Percentiles rank a stretch among this genome's conserved stretches.
phyloP scores from a whole-genome alignment of 116 monocot genomes.

The Phalaenopsis hybrid region DNA sequence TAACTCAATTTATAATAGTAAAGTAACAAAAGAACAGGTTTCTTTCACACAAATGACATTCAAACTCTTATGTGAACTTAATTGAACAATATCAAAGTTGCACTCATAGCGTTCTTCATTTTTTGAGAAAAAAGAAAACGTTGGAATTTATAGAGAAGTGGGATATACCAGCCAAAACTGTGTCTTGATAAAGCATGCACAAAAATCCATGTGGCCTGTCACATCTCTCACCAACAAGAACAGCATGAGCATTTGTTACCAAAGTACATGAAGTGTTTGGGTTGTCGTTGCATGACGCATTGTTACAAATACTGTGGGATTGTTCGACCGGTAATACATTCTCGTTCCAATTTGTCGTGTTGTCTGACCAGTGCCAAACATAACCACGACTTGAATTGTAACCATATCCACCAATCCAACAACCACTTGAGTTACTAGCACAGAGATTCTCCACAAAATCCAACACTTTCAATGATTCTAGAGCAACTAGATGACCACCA shows the following conservation, averaged over 20 bases:
- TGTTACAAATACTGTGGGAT: conserved; percentile 33
- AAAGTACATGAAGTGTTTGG: conserved; percentile 48
- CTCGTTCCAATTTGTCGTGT: conserved; percentile 52
- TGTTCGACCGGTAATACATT: conserved; percentile 43
- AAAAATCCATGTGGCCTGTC: conserved; percentile 40
- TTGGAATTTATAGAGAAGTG: background rate
- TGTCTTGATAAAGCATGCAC: conserved; percentile 62
- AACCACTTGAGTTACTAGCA: conserved; percentile 27
- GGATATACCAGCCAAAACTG: conserved; percentile 6
- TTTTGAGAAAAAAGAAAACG: background rate
- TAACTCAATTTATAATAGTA: background rate
- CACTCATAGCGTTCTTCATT: background rate
- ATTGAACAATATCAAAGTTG: too few species aligned
- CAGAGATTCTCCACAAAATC: conserved; percentile 50
- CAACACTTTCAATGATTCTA: conserved; percentile 59
- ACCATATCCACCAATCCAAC: conserved; percentile 77
- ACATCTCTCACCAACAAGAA: conserved; percentile 67
- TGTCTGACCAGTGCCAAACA: conserved; percentile 71
- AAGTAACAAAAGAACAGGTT: background rate
- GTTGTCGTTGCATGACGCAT: conserved; percentile 32
- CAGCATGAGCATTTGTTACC: conserved; percentile 29
- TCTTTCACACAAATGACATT: background rate
- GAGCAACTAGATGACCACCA: conserved; percentile 62
- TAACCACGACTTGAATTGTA: conserved; percentile 46
- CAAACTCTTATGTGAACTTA: too few species aligned